Base-by-base conservation (phyloP, 2,329 filamentous ascomycete genomes). In the Rhynchosporium secalis region DNA sequence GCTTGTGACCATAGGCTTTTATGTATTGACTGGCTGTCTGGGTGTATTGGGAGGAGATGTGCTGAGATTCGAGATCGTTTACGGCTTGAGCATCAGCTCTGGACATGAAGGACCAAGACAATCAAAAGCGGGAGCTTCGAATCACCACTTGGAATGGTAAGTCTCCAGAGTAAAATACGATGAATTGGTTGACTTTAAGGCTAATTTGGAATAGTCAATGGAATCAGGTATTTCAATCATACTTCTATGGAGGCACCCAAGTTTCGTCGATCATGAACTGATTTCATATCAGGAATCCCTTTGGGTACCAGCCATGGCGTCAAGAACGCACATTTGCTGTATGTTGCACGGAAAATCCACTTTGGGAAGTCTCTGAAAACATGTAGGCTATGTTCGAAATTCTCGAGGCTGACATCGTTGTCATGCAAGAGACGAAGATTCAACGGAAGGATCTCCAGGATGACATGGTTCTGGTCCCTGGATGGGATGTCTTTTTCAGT, bases 401-500 rank as follows among this genome's bases (percentile, higher is more conserved):
- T 48, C 83, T 99, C 6, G 90, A 95, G 74, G 87, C 93, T 58
- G 95, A 99, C 75, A 95, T 99, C 66, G 86, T 98, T 20, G 83
- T 97, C 62, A 92, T 98, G 80, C 95, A 99, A 75, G 95, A 98
- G 76, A 88, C 92, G 48, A 99, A 98, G 77, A 97, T 98, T 46
- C 95, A 98, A 73, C 84, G 89, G 62, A 96, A 96, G 74, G 93
- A 97, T 69, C 80, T 99, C 1, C 83, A 82, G 46, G 95, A 98
- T 81, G 95, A 98, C 70, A 98, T 98, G 92, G 93, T 98, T 9
- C 80, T 98, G 40, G 86, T 98, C 0, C 87, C 91, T 0, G 95
- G 95, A 12, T 99, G 94, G 94, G 95, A 99, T 74, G 93, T 93
- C 67, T 96, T 89, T 77, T 97, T 97, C 77, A 97, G 92, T 74